phyloP scores from a whole-genome alignment of 2,329 filamentous ascomycete species.

The Nemania sp. region DNA sequence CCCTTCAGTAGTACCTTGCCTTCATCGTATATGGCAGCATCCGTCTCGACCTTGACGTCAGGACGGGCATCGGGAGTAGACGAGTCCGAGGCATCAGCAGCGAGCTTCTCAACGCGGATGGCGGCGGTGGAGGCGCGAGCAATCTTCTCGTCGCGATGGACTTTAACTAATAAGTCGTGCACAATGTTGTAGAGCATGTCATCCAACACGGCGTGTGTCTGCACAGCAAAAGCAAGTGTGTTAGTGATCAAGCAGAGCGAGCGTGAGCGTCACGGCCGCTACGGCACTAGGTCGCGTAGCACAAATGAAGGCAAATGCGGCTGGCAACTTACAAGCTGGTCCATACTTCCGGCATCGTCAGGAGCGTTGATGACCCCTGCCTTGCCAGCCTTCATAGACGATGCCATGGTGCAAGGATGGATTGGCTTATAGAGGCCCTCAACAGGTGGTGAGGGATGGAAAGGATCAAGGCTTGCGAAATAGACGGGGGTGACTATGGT shows the following conservation, averaged over 20 bases:
- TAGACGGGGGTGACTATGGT: no score
- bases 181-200: slow-evolving; percentile 82
- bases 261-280: slow-evolving; percentile 16
- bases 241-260: slow-evolving; percentile 27
- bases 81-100: slow-evolving; percentile 66
- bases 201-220: slow-evolving; percentile 77
- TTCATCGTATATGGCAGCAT: slow-evolving; percentile 77
- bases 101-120: slow-evolving; percentile 73
- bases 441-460: slow-evolving; percentile 24
- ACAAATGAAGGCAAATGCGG: slow-evolving; percentile 34
- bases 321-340: slow-evolving; percentile 66
- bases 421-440: slow-evolving; percentile 30
- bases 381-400: slow-evolving; percentile 48
- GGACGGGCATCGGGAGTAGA: slow-evolving; percentile 65
- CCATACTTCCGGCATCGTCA: slow-evolving; percentile 65
- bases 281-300: slow-evolving; percentile 32
- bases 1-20: slow-evolving; percentile 76
- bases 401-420: slow-evolving; percentile 42
- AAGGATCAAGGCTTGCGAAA: no score
- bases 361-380: slow-evolving; percentile 68
- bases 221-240: slow-evolving; percentile 17
- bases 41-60: slow-evolving; percentile 71
- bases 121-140: slow-evolving; percentile 75
- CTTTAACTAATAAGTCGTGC: slow-evolving; percentile 78
- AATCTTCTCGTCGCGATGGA: slow-evolving; percentile 82